These are phyloP conservation scores for Candida lessepsii DNA, from an alignment of 805 yeast species.

Conservation along the genomic window DNA sequence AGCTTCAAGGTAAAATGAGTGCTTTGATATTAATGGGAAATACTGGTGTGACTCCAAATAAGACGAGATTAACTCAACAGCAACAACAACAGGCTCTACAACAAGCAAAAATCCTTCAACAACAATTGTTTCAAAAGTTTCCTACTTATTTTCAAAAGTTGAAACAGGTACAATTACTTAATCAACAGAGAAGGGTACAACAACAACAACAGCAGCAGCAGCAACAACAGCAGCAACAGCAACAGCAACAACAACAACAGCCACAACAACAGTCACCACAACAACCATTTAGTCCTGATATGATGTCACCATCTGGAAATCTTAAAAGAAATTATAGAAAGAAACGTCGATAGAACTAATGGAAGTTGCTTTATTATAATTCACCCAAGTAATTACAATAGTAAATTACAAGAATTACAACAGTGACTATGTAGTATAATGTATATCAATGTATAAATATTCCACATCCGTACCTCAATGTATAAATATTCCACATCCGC, in stretches of 20 bases:
- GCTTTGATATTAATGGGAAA: slow-evolving; percentile 43
- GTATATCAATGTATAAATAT: slow-evolving; percentile 2
- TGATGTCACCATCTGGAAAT: slow-evolving; percentile 15
- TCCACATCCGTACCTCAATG: neutral
- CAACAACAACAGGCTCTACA: slow-evolving; percentile 46
- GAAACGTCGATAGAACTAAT: too few relatives aligned
- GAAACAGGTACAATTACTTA: slow-evolving; percentile 33
- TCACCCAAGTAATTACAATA: neutral
- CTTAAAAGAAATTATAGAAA: slow-evolving; percentile 6
- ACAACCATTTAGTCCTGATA: slow-evolving; percentile 14
- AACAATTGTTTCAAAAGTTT: slow-evolving; percentile 35
- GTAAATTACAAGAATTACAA: neutral
- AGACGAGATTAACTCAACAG: slow-evolving; percentile 39
- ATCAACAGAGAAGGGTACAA: slow-evolving; percentile 21
- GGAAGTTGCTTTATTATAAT: too few relatives aligned
- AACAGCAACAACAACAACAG: slow-evolving; percentile 2
- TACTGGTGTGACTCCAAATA: slow-evolving; percentile 43
- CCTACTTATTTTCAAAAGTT: slow-evolving; percentile 38
- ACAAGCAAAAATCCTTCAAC: slow-evolving; percentile 40
- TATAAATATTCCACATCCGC: neutral
- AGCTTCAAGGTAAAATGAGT: slow-evolving; percentile 38
- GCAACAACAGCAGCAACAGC: slow-evolving; percentile 15
- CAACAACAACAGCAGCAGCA: slow-evolving; percentile 16
- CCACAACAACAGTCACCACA: slow-evolving; percentile 12
- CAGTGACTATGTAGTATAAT: slow-evolving; percentile 3